phyloP scores from a whole-genome alignment of 1,284 basidiomycete species.

The Pholiota adiposa region DNA sequence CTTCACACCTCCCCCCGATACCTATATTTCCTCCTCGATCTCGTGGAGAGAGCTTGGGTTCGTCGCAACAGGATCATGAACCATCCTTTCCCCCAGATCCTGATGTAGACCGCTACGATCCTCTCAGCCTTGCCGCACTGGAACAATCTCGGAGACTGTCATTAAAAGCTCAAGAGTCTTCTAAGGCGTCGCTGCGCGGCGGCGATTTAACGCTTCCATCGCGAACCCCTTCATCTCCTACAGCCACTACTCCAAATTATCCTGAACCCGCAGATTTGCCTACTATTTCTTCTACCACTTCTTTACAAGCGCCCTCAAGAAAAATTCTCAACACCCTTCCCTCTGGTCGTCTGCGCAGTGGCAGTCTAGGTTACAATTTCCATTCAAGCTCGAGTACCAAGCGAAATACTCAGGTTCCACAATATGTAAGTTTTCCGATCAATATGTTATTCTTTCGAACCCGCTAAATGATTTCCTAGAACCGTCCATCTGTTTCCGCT shows the following conservation, averaged over 20 bases:
- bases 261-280: slow-evolving; percentile 40
- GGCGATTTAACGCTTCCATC: slow-evolving; percentile 61
- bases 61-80: slow-evolving; percentile 45
- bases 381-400: slow-evolving; percentile 33
- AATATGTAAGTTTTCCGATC: slow-evolving; percentile 22
- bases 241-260: slow-evolving; percentile 32
- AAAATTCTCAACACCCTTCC: slow-evolving; percentile 30
- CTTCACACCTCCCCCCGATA: slow-evolving; percentile 9
- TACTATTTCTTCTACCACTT: slow-evolving; percentile 45
- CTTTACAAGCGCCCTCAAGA: slow-evolving; percentile 44
- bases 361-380: slow-evolving; percentile 54
- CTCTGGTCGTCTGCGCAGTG: slow-evolving; percentile 55
- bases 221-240: slow-evolving; percentile 39
- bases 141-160: slow-evolving; percentile 42
- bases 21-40: slow-evolving; percentile 44
- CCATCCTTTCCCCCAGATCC: slow-evolving; percentile 48
- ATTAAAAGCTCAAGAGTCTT: slow-evolving; percentile 39
- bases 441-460: neutral
- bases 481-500: slow-evolving; percentile 13
- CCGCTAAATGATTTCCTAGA: slow-evolving; percentile 11
- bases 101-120: slow-evolving; percentile 57
- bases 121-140: slow-evolving; percentile 30
- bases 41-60: slow-evolving; percentile 60
- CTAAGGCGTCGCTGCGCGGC: slow-evolving; percentile 43
- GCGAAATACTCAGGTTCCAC: slow-evolving; percentile 45